These are phyloP conservation scores for Solanum paucissectum DNA, from an alignment of 257 asterid genomes.

Conservation along the genomic window DNA sequence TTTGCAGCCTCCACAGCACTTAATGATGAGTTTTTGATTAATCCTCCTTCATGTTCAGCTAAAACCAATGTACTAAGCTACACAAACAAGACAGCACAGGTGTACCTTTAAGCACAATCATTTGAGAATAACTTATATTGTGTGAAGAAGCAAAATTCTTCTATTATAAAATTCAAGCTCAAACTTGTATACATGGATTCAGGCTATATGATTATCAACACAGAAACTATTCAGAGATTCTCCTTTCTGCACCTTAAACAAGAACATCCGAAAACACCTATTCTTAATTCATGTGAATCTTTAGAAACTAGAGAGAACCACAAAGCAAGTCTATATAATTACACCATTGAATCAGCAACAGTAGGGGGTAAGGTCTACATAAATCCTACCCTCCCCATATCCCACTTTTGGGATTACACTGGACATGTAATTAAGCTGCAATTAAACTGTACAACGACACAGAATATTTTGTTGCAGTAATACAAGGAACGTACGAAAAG, in stretches of 20 bases:
- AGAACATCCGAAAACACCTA: background rate
- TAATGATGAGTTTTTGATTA: constrained; percentile 51
- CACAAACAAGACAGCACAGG: background rate
- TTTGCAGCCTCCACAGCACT: constrained; percentile 89
- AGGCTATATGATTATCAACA: background rate
- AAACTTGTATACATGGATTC: background rate
- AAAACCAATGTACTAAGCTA: constrained; percentile 80
- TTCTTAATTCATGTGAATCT: background rate
- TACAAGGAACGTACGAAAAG: background rate
- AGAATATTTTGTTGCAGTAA: background rate
- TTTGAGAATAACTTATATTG: background rate
- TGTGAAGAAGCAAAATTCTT: background rate
- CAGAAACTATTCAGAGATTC: background rate
- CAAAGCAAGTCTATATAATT: background rate
- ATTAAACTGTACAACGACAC: background rate
- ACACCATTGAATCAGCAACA: background rate
- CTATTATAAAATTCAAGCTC: background rate
- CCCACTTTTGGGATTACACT: background rate
- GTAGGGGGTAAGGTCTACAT: background rate
- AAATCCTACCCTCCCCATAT: background rate
- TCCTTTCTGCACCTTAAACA: background rate
- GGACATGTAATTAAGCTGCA: background rate
- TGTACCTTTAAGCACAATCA: background rate
- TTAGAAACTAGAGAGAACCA: background rate
- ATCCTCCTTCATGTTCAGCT: constrained; percentile 79